phyloP scores from a whole-genome alignment of 495 filamentous ascomycete species.

The Lichenothelia convexa region DNA sequence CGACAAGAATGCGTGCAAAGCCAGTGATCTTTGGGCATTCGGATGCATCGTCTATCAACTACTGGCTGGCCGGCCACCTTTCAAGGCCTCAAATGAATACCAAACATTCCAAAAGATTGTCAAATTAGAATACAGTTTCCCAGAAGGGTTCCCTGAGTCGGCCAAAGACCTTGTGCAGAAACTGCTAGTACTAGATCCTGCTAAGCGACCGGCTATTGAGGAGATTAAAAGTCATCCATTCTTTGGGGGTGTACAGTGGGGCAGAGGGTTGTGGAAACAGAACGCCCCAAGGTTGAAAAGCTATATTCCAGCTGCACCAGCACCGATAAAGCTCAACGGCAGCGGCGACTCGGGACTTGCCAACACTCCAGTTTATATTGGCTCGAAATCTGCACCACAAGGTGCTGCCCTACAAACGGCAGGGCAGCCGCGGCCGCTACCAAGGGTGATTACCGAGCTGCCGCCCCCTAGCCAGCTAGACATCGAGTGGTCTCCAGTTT shows the following conservation, averaged over 20 bases:
- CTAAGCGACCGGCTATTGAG: constrained; percentile 74
- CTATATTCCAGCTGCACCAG: constrained; percentile 62
- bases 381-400: constrained; percentile 10
- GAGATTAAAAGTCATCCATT: constrained; percentile 97
- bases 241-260: constrained; percentile 80
- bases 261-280: constrained; percentile 69
- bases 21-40: constrained; percentile 96
- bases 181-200: constrained; percentile 77
- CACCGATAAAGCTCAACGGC: constrained; percentile 72
- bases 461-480: constrained; percentile 92
- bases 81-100: constrained; percentile 96
- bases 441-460: constrained; percentile 82
- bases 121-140: constrained; percentile 81
- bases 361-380: constrained; percentile 24
- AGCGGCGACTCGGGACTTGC: constrained; percentile 20
- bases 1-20: constrained; percentile 93
- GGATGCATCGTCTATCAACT: constrained; percentile 99
- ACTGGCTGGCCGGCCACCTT: constrained; percentile 79
- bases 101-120: constrained; percentile 98
- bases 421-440: constrained; percentile 36
- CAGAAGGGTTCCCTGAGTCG: constrained; percentile 68
- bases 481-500: constrained; percentile 96
- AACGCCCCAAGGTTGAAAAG: constrained; percentile 80
- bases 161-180: constrained; percentile 86
- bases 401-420: constrained; percentile 24